Base-by-base conservation (phyloP, 2,329 filamentous ascomycete species). In the Penicillium sp. region DNA sequence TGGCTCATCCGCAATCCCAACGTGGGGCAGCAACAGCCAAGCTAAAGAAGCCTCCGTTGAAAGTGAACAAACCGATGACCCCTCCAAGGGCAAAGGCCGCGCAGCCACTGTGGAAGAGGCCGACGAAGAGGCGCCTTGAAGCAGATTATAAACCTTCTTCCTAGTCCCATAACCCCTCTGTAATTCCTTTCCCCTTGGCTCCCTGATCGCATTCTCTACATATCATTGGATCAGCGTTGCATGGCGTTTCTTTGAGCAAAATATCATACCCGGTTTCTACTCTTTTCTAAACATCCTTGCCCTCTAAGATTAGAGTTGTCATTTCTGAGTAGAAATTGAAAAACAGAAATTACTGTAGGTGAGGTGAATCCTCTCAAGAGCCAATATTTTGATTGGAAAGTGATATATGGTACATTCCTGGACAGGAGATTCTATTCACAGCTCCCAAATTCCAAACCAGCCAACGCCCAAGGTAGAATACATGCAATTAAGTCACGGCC, bases 41-140 rank as follows among this genome's bases (percentile, higher is more conserved):
- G 22, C 43, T 13, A n/a, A 44, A 22, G 33, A 48, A n/a, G 27
- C 44, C 24, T n/a, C 53, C 5, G 45, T 45, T 1, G 61, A 60
- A 14, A 22, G n/a, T 7, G 50, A 48, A 10, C 44, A 44, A 6
- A 22, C 62, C 6, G 58, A 59, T n/a, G 64, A 66, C 25, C 39
- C 56, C 16, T 62, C 63, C 25, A 71, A 71, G 42, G 70, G 70
- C 27, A 73, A 73, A 56, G 52, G 58, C 10, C 63, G 68, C 22
- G 60, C 64, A 31, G 62, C 63, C 22, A 70, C 68, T 1, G 68
- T 72, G n/a, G 70, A 73, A 59, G 70, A 73, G 42, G 58, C 55
- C 13, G 68, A 69, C 28, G 69, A 71, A 39, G 67, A 67, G 28
- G 55, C 53, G 39, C 58, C 48, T 57, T 51, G 38, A 50, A 42